Percentiles rank a stretch among this genome's conserved stretches.
Conservation (phyloP, 768 basidiomycete genomes). For the Macrolepiota dolichaula region DNA sequence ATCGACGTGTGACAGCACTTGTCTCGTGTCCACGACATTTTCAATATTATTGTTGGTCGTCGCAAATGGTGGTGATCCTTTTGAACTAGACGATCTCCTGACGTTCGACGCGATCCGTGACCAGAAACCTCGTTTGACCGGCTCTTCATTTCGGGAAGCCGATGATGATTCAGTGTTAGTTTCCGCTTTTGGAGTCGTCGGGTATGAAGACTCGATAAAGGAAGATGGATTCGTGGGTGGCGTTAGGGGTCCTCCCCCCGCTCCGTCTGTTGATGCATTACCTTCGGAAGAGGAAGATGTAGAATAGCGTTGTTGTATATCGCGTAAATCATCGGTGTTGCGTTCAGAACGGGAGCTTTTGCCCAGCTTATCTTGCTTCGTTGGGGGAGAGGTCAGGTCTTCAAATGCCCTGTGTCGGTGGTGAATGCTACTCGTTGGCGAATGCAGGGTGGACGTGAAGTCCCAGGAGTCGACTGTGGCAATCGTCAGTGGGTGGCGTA, state of each 20-base stretch:
- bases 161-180: not conserved
- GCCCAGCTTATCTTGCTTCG: not conserved
- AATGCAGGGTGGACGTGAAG: slow-evolving; percentile 51
- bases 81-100: not conserved
- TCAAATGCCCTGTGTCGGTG: slow-evolving; percentile 20
- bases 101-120: slow-evolving; percentile 1
- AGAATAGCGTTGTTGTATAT: not conserved
- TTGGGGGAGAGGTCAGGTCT: not conserved
- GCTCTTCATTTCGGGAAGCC: not conserved
- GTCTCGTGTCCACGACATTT: not conserved
- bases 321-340: not conserved
- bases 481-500: slow-evolving; percentile 29
- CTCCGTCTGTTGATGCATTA: not conserved
- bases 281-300: slow-evolving; percentile 1
- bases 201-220: not conserved
- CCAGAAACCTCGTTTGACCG: not conserved
- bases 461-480: slow-evolving; percentile 80
- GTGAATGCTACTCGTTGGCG: slow-evolving; percentile 29
- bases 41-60: not conserved
- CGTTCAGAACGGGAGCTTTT: not conserved
- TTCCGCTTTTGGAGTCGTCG: not conserved
- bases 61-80: not conserved
- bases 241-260: not conserved
- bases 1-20: not conserved
- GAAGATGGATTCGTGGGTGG: slow-evolving; percentile 1